These are phyloP conservation scores for Tuber aestivum DNA, from an alignment of 495 filamentous ascomycete species.

Conservation along the genomic window DNA sequence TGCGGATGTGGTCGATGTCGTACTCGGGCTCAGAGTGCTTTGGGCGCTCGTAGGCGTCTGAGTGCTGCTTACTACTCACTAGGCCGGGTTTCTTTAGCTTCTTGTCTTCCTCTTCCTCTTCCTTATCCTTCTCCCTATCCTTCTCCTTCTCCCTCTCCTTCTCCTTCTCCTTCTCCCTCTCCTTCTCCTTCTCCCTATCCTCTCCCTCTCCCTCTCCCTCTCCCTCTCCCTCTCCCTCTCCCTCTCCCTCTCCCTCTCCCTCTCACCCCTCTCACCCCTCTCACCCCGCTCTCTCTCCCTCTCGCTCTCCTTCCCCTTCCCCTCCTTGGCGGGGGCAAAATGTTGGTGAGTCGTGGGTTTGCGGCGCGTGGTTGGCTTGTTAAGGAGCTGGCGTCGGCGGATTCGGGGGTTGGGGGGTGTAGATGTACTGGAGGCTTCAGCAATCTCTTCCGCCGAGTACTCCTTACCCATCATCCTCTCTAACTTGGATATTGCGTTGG, in stretches of 20 bases:
- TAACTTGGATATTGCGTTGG: slow-evolving; percentile 35
- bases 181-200: too few species aligned
- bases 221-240: too few species aligned
- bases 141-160: too few species aligned
- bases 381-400: background rate
- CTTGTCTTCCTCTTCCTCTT: background rate
- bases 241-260: too few species aligned
- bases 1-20: background rate
- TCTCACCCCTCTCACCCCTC: too few species aligned
- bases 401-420: background rate
- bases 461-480: slow-evolving; percentile 35
- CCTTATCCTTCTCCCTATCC: too few species aligned
- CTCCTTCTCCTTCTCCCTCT: too few species aligned
- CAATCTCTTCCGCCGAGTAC: slow-evolving; percentile 11
- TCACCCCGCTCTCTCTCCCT: too few species aligned
- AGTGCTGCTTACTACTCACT: background rate
- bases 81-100: background rate
- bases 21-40: background rate
- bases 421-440: background rate
- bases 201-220: too few species aligned
- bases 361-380: background rate
- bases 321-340: background rate
- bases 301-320: too few species aligned
- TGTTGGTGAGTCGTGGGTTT: background rate
- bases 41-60: background rate